Evolutionary conservation across 306 rosid genomes (phyloP), one percentile per base, ranked within the genome.

Genomic region (Castanea mollissima): DNA sequence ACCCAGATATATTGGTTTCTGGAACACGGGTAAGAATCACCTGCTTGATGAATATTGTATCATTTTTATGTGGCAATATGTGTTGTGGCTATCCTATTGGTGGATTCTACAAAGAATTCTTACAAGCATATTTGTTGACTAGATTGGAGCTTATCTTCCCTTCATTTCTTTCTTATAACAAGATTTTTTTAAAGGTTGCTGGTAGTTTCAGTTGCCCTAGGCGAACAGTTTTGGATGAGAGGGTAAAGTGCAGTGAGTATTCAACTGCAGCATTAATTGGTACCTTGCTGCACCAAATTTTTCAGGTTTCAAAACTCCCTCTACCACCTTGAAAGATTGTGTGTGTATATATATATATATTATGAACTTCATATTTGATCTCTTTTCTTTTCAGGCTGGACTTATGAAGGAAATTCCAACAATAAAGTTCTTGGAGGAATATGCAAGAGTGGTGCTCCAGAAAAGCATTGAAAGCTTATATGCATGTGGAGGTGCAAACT

Each of bases 141-240:
- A 63, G 38, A 63, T 15, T 63, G 15, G 41, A 27, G 41, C 20
- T n/a, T 75, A 19, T 19, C 21, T 32, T 27, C 12, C 31, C 34
- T 74, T 25, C 49, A 32, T 23, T 77, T 81, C 54, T 56, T 82
- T 67, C 89, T 83, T 74, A 83, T 78, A 54, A 46, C 4, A 8
- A 49, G 59, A n/a, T 15, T 71, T 21, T 21, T 29, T 88, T 81
- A 44, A 86, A 95, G 97, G 99, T 95, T 84, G 90, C 98, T 78
- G 84, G 81, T 69, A 91, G 92, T 85, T 91, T 92, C 85, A 79
- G 69, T 81, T 95, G 99, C 81, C 86, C 89, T 2, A 91, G 99
- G 88, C 90, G 97, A 85, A 85, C 95, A 60, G 95, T 95, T 79
- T 88, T 92, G 69, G 97, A 95, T 72, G 99, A 95, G 87, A 92